A percentile compares a stretch with the other conserved stretches of the same genome.
Conservation (phyloP, 2,329 filamentous ascomycete genomes). For the Xylaria sp. region DNA sequence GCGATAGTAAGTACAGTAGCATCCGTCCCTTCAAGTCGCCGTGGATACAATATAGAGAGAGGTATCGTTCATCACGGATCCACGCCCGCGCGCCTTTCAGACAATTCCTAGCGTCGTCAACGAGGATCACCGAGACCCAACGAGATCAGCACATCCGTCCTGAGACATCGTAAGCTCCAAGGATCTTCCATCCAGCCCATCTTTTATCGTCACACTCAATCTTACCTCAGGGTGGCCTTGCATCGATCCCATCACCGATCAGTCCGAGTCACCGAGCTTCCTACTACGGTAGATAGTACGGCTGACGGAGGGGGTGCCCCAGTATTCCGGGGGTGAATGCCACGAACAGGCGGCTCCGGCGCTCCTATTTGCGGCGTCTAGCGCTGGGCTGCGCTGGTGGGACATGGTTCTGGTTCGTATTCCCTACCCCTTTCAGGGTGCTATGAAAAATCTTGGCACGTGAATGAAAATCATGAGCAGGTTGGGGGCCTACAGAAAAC, state of each 20-base stretch:
- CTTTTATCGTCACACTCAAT: slow-evolving; percentile 15
- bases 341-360: slow-evolving; percentile 34
- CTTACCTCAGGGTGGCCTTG: slow-evolving; percentile 12
- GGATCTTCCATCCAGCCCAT: slow-evolving; percentile 24
- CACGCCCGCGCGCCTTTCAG: slow-evolving; percentile 17
- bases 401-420: slow-evolving; percentile 23
- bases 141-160: slow-evolving; percentile 12
- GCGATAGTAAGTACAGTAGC: not conserved
- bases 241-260: slow-evolving; percentile 29
- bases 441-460: slow-evolving; percentile 14
- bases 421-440: slow-evolving; percentile 15
- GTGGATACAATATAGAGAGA: slow-evolving; percentile 23
- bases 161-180: slow-evolving; percentile 13
- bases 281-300: slow-evolving; percentile 33
- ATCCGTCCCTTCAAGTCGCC: slow-evolving; percentile 20
- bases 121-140: slow-evolving; percentile 20
- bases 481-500: slow-evolving; percentile 3
- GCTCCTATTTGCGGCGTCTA: slow-evolving; percentile 22
- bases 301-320: slow-evolving; percentile 34
- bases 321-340: slow-evolving; percentile 34
- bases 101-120: slow-evolving; percentile 12
- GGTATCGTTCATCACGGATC: slow-evolving; percentile 16
- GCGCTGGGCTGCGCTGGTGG: slow-evolving; percentile 7
- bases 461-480: slow-evolving; percentile 16
- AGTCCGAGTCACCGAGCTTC: slow-evolving; percentile 35